Conservation (phyloP, 495 filamentous ascomycete genomes). For the Tuber indicum region DNA sequence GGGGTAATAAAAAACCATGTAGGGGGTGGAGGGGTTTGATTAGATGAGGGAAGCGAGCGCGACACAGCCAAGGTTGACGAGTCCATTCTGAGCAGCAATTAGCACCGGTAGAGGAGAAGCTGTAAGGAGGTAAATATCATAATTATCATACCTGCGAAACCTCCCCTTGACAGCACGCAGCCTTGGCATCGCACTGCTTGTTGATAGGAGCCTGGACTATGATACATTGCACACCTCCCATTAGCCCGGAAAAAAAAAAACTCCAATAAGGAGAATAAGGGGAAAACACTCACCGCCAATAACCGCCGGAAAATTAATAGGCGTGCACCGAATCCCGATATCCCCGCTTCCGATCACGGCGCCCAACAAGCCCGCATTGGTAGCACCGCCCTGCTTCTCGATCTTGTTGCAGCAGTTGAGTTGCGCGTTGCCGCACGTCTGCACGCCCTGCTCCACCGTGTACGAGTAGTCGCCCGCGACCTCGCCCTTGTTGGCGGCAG, state of each 20-base stretch:
- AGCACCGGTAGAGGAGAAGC: too few relatives aligned
- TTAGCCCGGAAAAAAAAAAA: background rate
- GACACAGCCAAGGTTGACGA: constrained; percentile 28
- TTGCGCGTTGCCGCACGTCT: constrained; percentile 33
- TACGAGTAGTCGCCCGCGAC: constrained; percentile 23
- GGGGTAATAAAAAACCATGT: background rate
- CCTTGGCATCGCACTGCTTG: constrained; percentile 34
- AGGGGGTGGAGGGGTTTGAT: background rate
- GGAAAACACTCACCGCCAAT: constrained; percentile 15
- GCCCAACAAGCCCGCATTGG: constrained; percentile 23
- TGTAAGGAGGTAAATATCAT: background rate
- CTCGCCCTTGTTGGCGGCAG: constrained; percentile 24
- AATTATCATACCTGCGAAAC: constrained; percentile 19
- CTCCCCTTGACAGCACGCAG: constrained; percentile 32
- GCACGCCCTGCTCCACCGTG: constrained; percentile 31
- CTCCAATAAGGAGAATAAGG: background rate
- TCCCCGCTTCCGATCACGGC: constrained; percentile 24
- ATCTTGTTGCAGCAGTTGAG: constrained; percentile 37
- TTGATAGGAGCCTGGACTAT: constrained; percentile 32
- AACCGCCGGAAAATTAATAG: constrained; percentile 25
- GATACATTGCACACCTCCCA: background rate
- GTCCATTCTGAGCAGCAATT: constrained; percentile 16
- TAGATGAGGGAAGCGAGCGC: constrained; percentile 32
- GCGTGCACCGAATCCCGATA: constrained; percentile 30
- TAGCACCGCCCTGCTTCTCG: constrained; percentile 34